Percentiles rank a stretch among this genome's conserved stretches.
Conservation (phyloP, 768 basidiomycete species). For the Leccinum obscurum region DNA sequence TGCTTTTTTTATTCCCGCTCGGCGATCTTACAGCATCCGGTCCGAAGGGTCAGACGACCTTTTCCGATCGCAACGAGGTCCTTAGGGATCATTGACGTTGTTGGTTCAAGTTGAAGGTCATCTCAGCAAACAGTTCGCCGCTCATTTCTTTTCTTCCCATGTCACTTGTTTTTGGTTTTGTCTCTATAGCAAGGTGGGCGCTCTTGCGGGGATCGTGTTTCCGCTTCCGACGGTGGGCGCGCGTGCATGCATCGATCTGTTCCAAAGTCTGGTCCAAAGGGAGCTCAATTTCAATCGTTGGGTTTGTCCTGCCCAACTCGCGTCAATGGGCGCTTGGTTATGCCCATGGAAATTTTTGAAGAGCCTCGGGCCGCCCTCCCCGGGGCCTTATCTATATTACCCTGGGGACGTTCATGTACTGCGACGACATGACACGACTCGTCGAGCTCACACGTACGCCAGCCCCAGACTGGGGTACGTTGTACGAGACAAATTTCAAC, state of each 20-base stretch:
- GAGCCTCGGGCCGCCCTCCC: neutral
- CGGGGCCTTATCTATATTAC: neutral
- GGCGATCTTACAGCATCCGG: neutral
- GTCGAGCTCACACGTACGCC: neutral
- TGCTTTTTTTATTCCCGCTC: neutral
- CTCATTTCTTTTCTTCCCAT: conserved; percentile 16
- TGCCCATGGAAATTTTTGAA: neutral
- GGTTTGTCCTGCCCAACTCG: neutral
- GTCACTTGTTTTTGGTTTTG: conserved; percentile 3
- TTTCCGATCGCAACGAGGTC: conserved; percentile 3
- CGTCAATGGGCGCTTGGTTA: neutral
- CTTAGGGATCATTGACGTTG: neutral
- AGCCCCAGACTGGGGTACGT: neutral
- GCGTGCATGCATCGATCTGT: conserved; percentile 4
- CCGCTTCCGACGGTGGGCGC: neutral
- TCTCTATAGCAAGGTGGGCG: neutral
- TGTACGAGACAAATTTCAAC: neutral
- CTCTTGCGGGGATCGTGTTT: neutral
- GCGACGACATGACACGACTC: neutral
- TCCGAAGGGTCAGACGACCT: neutral
- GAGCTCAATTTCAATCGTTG: conserved; percentile 12
- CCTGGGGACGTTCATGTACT: neutral
- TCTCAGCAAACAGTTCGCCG: neutral
- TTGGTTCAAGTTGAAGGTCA: neutral
- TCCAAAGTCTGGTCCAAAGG: neutral